Evolutionary conservation across 495 filamentous ascomycete genomes (phyloP), one percentile per base, ranked within the genome.

Genomic region (Emericellopsis terricola): DNA sequence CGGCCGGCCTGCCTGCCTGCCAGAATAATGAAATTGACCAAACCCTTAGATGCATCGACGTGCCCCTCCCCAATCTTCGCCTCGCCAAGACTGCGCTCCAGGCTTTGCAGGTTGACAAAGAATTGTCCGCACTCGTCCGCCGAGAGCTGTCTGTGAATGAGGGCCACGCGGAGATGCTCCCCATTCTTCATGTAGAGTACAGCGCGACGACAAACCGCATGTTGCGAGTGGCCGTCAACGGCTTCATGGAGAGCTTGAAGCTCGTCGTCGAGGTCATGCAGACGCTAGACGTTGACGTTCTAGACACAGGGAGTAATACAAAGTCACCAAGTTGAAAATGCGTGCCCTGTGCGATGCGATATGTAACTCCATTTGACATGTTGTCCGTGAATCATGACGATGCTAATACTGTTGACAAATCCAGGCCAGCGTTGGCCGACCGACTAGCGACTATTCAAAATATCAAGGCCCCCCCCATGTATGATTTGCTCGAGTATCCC

Each of bases 181-280:
- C 67, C 24, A n/a, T n/a, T n/a, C n/a, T n/a, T n/a, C n/a, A n/a
- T n/a, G 76, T 76, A 8, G 69, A 78, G 33, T 97, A 96, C 59
- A 70, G 66, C 31, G 89, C 89, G 0, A 85, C 83, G 0, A 96
- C 89, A 11, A 89, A 92, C 42, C 75, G 89, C 37, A 94, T 94
- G 91, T 65, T 97, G 41, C 75, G 89, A 11, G 89, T 97, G 8
- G 83, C 89, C 10, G 87, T 94, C 42, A 97, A 97, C 57, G 84
- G 87, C n/a, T 93, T 93, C 48, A 83, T 96, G 64, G 89, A 96
- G 41, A 91, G 80, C 42, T 44, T 94, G 18, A 70, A 74, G 8
- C 71, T 92, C 23, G 73, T 94, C 0, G 50, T 96, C 29, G 77
- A 78, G 20, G 76, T 89, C 0, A 91, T 91, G 76, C 69, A 77